Percentiles rank a stretch among this genome's conserved stretches.
Evolutionary conservation across 2,329 filamentous ascomycete species (phyloP).

Genomic region (Claviceps spartinae): DNA sequence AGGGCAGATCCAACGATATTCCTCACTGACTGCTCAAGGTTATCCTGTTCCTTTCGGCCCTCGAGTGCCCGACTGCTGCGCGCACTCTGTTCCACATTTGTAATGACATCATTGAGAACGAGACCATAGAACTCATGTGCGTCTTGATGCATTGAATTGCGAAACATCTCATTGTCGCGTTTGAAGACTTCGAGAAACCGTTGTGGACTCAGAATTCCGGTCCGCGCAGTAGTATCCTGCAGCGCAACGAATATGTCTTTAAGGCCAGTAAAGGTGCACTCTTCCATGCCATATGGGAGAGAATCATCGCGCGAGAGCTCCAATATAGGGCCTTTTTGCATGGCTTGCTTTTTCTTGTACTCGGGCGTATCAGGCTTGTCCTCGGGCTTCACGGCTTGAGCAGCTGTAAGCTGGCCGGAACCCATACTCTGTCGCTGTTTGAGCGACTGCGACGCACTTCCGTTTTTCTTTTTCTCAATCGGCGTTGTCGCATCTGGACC

Average conservation of each 20-base stretch:
- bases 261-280: conserved; percentile 84
- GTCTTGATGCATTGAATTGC: conserved; percentile 94
- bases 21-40: conserved; percentile 38
- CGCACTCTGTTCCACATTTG: conserved; percentile 83
- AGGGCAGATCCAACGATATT: conserved; percentile 20
- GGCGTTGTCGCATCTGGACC: conserved; percentile 28
- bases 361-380: conserved; percentile 92
- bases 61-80: conserved; percentile 44
- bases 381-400: conserved; percentile 55
- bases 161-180: conserved; percentile 92
- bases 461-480: conserved; percentile 35
- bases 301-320: conserved; percentile 74
- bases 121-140: conserved; percentile 95
- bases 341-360: conserved; percentile 93
- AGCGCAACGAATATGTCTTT: conserved; percentile 94
- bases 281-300: conserved; percentile 76
- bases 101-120: conserved; percentile 88
- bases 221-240: conserved; percentile 66
- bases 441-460: conserved; percentile 40
- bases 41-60: conserved; percentile 25
- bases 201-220: conserved; percentile 81
- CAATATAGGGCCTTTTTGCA: conserved; percentile 75
- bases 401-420: conserved; percentile 38
- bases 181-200: conserved; percentile 90
- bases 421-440: conserved; percentile 43